Evolutionary conservation across 2,329 filamentous ascomycete genomes (phyloP), one percentile per base, ranked within the genome.

Genomic region (Botryosphaeria dothidea): DNA sequence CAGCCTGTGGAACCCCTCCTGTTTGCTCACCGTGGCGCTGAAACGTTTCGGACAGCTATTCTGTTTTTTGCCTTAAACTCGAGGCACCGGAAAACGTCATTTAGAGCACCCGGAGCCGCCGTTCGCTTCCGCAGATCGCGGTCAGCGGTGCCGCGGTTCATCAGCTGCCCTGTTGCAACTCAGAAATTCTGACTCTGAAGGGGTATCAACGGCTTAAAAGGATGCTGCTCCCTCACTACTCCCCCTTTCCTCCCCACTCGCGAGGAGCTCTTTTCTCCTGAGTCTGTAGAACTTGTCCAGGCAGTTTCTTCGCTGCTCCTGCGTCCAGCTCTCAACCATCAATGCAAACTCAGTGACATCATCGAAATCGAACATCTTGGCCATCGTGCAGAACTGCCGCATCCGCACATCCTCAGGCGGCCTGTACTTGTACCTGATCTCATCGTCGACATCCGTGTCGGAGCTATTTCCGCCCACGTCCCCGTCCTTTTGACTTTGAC

Each of bases 381-480:
- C 92, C 92, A 98, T 97, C 27, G 89, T 90, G 77, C 93, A 96
- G 72, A 99, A 96, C 72, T 98, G 93, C 19, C 94, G 85, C 61
- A 85, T 84, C 78, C 88, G 87, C 8, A 97, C 91, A 8, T 89
- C 86, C 61, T 85, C 82, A 0, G 92, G 90, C 0, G 94, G 94
- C 43, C 90, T 87, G 72, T 92, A 96, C 19, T 80, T 79, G 73
- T 86, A 88, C 65, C 74, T 83, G 19, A 85, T 70, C 36, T 67
- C 68, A 23, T 68, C 65, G 54, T 67, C 65, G 66, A 70, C 65
- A 62, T 43, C 67, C 27, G 66, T 65, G 19, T 69, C 69, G 1
- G 66, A 68, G 31, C 31, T 11, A 17, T 68, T 65, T 6, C 68
- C 63, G 36, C 7, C 8, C 3, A 17, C 43, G 5, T 60, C 52